phyloP scores from a whole-genome alignment of 768 basidiomycete genomes.

The Boletus subcaerulescens region DNA sequence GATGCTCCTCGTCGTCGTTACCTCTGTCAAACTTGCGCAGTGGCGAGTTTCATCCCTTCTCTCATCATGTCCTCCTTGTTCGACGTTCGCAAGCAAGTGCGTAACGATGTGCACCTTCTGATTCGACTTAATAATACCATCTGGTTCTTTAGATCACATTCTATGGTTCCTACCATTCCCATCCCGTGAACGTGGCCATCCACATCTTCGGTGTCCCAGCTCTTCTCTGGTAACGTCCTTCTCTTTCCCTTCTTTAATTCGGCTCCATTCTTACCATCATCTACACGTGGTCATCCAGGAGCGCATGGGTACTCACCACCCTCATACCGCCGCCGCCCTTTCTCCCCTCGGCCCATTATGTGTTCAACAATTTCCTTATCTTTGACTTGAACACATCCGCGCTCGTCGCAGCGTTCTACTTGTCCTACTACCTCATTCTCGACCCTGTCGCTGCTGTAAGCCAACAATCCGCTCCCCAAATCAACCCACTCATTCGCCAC shows the following conservation, averaged over 20 bases:
- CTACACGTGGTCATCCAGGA: slow-evolving; percentile 41
- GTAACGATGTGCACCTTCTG: slow-evolving; percentile 3
- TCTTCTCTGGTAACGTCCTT: slow-evolving; percentile 63
- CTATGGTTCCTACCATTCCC: slow-evolving; percentile 90
- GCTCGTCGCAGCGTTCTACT: slow-evolving; percentile 54
- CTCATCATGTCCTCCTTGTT: slow-evolving; percentile 44
- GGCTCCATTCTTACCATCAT: slow-evolving; percentile 3
- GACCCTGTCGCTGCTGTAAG: slow-evolving; percentile 86
- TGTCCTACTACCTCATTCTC: slow-evolving; percentile 74
- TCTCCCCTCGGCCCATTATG: slow-evolving; percentile 51
- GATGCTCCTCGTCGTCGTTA: too few species aligned
- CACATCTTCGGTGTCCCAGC: slow-evolving; percentile 85
- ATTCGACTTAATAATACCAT: slow-evolving; percentile 9
- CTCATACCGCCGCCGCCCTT: slow-evolving; percentile 50
- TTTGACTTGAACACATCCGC: slow-evolving; percentile 71
- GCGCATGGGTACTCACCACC: slow-evolving; percentile 51
- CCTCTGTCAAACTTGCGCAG: too few species aligned
- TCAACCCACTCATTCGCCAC: slow-evolving; percentile 1
- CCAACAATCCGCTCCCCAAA: slow-evolving; percentile 9
- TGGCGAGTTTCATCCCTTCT: too few species aligned
- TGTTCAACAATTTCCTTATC: slow-evolving; percentile 57
- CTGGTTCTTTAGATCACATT: slow-evolving; percentile 64
- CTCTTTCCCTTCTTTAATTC: slow-evolving; percentile 8
- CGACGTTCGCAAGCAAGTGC: slow-evolving; percentile 70
- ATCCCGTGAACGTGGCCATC: slow-evolving; percentile 78